Evolutionary conservation across 495 filamentous ascomycete genomes (phyloP).

Genomic region (Pseudevernia furfuracea): DNA sequence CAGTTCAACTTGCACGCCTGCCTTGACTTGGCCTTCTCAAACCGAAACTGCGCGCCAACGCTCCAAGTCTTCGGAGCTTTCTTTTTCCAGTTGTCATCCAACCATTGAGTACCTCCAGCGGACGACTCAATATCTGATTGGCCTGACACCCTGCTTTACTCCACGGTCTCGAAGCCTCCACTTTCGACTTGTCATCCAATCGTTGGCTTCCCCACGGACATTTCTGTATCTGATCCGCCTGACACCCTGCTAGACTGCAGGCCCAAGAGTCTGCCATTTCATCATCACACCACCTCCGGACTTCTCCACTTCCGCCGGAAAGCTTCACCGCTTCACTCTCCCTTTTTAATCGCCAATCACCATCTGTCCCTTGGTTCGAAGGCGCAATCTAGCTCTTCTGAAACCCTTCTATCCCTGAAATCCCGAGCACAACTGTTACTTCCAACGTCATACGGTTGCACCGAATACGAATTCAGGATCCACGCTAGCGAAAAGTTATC

Average conservation of each 20-base stretch:
- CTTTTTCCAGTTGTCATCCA: background rate
- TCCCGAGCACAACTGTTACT: background rate
- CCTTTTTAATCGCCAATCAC: background rate
- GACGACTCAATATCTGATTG: background rate
- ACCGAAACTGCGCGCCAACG: background rate
- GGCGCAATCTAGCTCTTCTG: background rate
- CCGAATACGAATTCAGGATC: background rate
- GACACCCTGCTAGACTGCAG: background rate
- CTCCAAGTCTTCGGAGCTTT: too few species aligned
- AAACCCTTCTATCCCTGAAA: background rate
- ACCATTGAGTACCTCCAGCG: background rate
- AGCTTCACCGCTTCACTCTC: background rate
- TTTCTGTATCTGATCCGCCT: background rate
- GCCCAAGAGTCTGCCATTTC: background rate
- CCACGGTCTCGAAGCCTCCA: background rate
- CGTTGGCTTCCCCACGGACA: background rate
- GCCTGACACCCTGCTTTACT: background rate
- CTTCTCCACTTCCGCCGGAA: background rate
- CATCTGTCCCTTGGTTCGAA: background rate
- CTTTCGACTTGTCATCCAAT: background rate
- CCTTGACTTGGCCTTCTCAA: background rate
- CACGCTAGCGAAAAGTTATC: conserved; percentile 19
- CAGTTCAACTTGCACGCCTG: background rate
- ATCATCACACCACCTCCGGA: background rate
- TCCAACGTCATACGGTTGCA: background rate